Evolutionary conservation across 2,329 filamentous ascomycete species (phyloP).

Genomic region (Colletotrichum lupini): DNA sequence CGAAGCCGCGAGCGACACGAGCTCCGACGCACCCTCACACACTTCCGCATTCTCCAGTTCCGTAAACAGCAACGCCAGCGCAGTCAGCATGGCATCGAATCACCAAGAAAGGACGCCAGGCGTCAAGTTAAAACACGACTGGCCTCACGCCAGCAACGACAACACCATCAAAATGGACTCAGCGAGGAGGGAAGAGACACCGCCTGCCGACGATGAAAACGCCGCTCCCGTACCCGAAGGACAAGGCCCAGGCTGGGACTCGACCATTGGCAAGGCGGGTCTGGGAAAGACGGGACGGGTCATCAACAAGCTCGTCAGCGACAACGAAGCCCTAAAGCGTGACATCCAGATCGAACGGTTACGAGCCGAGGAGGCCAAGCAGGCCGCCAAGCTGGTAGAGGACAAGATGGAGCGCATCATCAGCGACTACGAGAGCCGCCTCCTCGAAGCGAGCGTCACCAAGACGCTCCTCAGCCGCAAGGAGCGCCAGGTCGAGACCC

Average conservation of each 20-base stretch:
- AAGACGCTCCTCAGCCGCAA: slow-evolving; percentile 77
- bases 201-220: slow-evolving; percentile 26
- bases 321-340: slow-evolving; percentile 81
- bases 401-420: slow-evolving; percentile 77
- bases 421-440: slow-evolving; percentile 75
- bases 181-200: slow-evolving; percentile 23
- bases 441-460: slow-evolving; percentile 77
- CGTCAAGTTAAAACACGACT: slow-evolving; percentile 49
- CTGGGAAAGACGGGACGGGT: slow-evolving; percentile 81
- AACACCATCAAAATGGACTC: slow-evolving; percentile 19
- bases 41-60: slow-evolving; percentile 68
- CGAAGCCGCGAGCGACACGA: slow-evolving; percentile 59
- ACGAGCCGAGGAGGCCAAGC: slow-evolving; percentile 76
- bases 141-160: slow-evolving; percentile 13
- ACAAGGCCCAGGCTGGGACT: slow-evolving; percentile 65
- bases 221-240: slow-evolving; percentile 46
- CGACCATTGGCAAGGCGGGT: slow-evolving; percentile 75
- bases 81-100: slow-evolving; percentile 53
- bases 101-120: slow-evolving; percentile 46
- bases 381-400: slow-evolving; percentile 74
- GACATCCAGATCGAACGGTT: slow-evolving; percentile 76
- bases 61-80: slow-evolving; percentile 64
- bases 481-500: slow-evolving; percentile 78
- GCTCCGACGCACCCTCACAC: slow-evolving; percentile 50
- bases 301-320: slow-evolving; percentile 83